A percentile compares a stretch with the other conserved stretches of the same genome.
These are phyloP conservation scores for Plantago elongata DNA, from an alignment of 257 asterid species.

Conservation along the genomic window DNA sequence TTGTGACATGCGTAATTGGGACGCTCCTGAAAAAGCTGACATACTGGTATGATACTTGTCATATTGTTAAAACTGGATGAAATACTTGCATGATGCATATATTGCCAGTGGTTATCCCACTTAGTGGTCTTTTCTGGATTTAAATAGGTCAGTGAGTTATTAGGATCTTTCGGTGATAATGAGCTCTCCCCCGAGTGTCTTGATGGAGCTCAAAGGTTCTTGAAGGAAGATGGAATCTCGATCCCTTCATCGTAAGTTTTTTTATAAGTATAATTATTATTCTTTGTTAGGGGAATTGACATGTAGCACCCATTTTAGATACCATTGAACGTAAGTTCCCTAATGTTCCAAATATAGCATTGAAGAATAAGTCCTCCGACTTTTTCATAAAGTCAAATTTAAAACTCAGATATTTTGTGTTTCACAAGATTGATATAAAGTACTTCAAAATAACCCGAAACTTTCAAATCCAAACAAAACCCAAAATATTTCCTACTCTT, in stretches of 20 bases:
- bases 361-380: too few species aligned
- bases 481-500: too few species aligned
- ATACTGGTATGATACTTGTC: conserved; percentile 53
- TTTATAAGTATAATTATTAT: too few species aligned
- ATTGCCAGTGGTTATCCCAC: conserved; percentile 6
- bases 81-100: background rate
- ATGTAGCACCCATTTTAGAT: too few species aligned
- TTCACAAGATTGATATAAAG: too few species aligned
- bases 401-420: too few species aligned
- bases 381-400: too few species aligned
- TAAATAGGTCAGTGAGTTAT: conserved; percentile 87
- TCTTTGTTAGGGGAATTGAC: too few species aligned
- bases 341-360: too few species aligned
- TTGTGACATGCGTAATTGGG: conserved; percentile 94
- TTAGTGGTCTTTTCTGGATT: conserved; percentile 14
- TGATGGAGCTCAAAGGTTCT: conserved; percentile 94
- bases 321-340: too few species aligned
- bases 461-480: too few species aligned
- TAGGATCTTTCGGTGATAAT: conserved; percentile 98
- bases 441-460: too few species aligned
- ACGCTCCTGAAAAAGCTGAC: conserved; percentile 96
- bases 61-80: conserved; percentile 1
- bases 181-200: conserved; percentile 99
- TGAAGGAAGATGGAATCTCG: conserved; percentile 90
- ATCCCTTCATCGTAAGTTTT: conserved; percentile 78